Evolutionary conservation across 345 rosid genomes (phyloP), one percentile per base, ranked within the genome.

Genomic region (Citrus australasica): DNA sequence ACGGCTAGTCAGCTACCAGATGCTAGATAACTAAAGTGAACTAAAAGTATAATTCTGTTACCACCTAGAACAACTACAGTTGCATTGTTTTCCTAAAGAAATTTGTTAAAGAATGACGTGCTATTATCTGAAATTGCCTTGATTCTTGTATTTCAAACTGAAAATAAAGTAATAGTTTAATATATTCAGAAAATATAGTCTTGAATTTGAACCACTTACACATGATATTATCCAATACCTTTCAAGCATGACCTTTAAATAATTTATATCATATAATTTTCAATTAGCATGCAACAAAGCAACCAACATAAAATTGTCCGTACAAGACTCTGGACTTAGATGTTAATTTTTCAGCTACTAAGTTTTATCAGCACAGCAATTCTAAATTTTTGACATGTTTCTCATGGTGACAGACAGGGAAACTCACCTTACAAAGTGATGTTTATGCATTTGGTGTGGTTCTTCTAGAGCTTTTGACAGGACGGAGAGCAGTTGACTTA

Each of bases 371-470:
- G 72, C 68, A 75, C 19, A 42, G 61, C 27, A 42, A 53, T 71
- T 73, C 61, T 66, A 48, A 79, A 6, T 32, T 38, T 42, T 28
- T 42, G 35, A 79, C 24, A 76, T 58, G 4, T 71, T 62, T 67
- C 69, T 32, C 62, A 77, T 70, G 53, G 21, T 71, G 73, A 74
- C 90, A 95, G 98, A 95, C 99, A 73, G 99, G 99, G 68, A 95
- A 93, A 76, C 94, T 95, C 81, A 95, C 99, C 65, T 82, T 95
- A 85, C 96, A 92, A 84, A 95, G 98, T 68, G 99, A 95, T 82
- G 97, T 92, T 61, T 95, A 95, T 79, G 99, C 99, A 84, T 95
- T 93, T 75, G 98, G 99, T 21, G 98, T 95, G 80, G 98, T 95
- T 78, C 97, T 95, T 71, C 85, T 95, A 46, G 99, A 95, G 85